Conservation (phyloP, 768 basidiomycete genomes). For the Fistulinella prunicolor region DNA sequence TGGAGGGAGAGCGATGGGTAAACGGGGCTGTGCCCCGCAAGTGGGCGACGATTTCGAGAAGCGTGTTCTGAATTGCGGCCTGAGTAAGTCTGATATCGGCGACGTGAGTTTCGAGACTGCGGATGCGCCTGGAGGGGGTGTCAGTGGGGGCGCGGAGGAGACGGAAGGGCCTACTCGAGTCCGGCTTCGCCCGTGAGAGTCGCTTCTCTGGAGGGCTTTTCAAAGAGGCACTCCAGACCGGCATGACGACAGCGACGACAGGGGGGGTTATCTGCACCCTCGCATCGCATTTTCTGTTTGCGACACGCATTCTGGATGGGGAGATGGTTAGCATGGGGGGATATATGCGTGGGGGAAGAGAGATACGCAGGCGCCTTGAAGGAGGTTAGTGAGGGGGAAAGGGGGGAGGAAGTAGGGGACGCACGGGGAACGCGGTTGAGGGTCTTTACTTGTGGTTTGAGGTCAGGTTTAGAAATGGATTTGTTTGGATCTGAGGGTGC, state of each 20-base stretch:
- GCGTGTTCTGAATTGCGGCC: constrained; percentile 69
- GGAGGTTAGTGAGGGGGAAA: constrained; percentile 13
- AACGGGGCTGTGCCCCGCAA: constrained; percentile 55
- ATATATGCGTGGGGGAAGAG: constrained; percentile 7
- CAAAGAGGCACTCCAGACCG: constrained; percentile 90
- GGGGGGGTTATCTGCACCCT: constrained; percentile 95
- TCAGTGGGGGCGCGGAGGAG: constrained; percentile 2
- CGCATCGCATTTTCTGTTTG: constrained; percentile 97
- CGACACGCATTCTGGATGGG: constrained; percentile 81
- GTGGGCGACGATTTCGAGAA: constrained; percentile 77
- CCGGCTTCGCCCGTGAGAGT: constrained; percentile 88
- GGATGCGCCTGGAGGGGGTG: constrained; percentile 71
- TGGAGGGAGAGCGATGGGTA: constrained; percentile 60
- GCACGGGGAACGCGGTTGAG: constrained; percentile 85
- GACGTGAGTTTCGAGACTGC: constrained; percentile 84
- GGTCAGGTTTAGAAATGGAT: constrained; percentile 51
- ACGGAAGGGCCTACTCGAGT: constrained; percentile 61
- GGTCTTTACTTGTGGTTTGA: constrained; percentile 72
- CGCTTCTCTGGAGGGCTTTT: constrained; percentile 87
- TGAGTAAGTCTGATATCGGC: constrained; percentile 76
- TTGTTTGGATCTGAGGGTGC: constrained; percentile 41
- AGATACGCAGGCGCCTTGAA: constrained; percentile 76
- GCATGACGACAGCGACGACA: constrained; percentile 90
- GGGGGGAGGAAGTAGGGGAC: constrained; percentile 27
- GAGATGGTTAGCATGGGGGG: constrained; percentile 14